These are phyloP conservation scores for Anthostomella pinea DNA, from an alignment of 2,329 filamentous ascomycete species.

Conservation along the genomic window DNA sequence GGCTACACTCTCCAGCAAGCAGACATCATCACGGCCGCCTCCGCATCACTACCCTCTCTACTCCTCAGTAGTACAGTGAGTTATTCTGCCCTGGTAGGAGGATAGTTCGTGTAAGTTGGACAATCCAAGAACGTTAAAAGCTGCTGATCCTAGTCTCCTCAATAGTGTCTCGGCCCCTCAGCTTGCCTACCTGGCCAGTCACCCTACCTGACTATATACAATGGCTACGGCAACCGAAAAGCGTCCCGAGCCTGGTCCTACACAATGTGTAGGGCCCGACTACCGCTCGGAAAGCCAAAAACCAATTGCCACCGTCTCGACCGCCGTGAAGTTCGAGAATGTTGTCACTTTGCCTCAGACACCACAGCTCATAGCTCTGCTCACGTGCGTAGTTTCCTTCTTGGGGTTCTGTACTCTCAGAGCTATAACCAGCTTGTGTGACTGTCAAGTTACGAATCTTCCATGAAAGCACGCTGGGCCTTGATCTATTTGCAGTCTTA, in stretches of 20 bases:
- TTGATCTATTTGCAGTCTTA: constrained; percentile 1
- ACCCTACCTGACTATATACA: constrained; percentile 25
- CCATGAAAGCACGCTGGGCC: background rate
- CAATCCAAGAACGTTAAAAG: too few species aligned
- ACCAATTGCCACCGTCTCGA: constrained; percentile 85
- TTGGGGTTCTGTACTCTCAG: constrained; percentile 4
- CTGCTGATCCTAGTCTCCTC: too few species aligned
- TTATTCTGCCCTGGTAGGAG: too few species aligned
- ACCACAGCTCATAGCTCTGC: constrained; percentile 91
- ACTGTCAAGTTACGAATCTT: too few species aligned
- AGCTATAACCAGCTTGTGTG: constrained; percentile 1
- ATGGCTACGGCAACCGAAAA: constrained; percentile 33
- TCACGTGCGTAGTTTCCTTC: constrained; percentile 71
- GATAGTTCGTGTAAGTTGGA: too few species aligned
- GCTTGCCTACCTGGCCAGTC: background rate
- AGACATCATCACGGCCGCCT: too few species aligned
- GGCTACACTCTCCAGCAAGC: too few species aligned
- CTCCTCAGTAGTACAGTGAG: too few species aligned
- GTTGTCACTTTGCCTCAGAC: constrained; percentile 90
- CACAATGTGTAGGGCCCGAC: constrained; percentile 72
- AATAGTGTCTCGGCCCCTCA: too few species aligned
- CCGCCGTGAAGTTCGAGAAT: constrained; percentile 75
- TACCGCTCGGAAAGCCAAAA: constrained; percentile 76
- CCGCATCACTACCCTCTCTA: too few species aligned
- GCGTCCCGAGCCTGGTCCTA: constrained; percentile 38